Evolutionary conservation across 495 filamentous ascomycete species (phyloP).

Genomic region (Ascodesmis nigricans): DNA sequence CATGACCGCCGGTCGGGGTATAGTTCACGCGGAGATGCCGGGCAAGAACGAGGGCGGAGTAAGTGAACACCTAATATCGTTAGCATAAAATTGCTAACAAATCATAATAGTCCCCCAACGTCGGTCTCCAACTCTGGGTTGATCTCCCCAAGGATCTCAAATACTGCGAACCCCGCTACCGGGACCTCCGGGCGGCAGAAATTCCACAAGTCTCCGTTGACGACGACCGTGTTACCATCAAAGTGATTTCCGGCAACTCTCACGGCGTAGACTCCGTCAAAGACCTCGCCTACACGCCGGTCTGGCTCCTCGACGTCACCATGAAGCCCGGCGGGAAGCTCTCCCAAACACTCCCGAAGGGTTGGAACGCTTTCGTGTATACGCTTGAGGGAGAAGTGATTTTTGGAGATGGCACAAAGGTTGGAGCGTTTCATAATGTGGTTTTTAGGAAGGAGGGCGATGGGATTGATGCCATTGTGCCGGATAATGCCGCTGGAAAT

Average conservation of each 20-base stretch:
- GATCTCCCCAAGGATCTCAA: slow-evolving; percentile 69
- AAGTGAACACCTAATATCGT: no score
- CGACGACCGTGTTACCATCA: slow-evolving; percentile 50
- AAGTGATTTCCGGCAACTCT: slow-evolving; percentile 69
- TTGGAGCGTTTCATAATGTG: slow-evolving; percentile 64
- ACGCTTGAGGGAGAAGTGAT: slow-evolving; percentile 42
- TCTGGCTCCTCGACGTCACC: slow-evolving; percentile 79
- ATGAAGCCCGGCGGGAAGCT: slow-evolving; percentile 58
- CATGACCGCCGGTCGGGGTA: slow-evolving; percentile 80
- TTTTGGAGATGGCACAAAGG: slow-evolving; percentile 40
- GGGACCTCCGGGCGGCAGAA: slow-evolving; percentile 54
- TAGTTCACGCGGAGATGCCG: slow-evolving; percentile 96
- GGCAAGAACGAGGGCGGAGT: slow-evolving; percentile 48
- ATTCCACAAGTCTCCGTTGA: slow-evolving; percentile 51
- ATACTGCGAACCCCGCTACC: slow-evolving; percentile 72
- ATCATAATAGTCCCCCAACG: slow-evolving; percentile 40
- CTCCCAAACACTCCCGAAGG: slow-evolving; percentile 47
- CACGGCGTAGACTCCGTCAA: slow-evolving; percentile 69
- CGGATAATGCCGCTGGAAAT: slow-evolving; percentile 40
- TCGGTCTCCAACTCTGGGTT: slow-evolving; percentile 89
- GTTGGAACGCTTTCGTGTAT: slow-evolving; percentile 87
- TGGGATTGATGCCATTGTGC: slow-evolving; percentile 44
- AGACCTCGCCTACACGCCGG: slow-evolving; percentile 83
- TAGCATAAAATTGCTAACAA: no score
- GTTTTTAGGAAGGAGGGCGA: slow-evolving; percentile 72